Conservation (phyloP, 495 filamentous ascomycete species). For the Xylaria castorea region DNA sequence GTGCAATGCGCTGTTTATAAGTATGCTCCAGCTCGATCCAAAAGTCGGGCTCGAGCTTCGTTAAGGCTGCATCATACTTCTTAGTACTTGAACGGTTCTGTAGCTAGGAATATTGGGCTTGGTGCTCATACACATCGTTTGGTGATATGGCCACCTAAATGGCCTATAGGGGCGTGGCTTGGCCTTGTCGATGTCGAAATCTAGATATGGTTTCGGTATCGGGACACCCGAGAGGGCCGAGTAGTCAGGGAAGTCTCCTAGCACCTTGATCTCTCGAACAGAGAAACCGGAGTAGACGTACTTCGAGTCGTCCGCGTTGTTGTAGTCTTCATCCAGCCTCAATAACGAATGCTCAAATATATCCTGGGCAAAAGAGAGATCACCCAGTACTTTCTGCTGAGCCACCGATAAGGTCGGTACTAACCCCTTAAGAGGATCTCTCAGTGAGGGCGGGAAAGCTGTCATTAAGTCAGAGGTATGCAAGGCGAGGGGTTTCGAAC, state of each 20-base stretch:
- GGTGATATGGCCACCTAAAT: slow-evolving; percentile 87
- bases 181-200: slow-evolving; percentile 69
- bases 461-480: slow-evolving; percentile 27
- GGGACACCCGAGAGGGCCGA: slow-evolving; percentile 79
- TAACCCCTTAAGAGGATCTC: slow-evolving; percentile 44
- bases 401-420: slow-evolving; percentile 26
- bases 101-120: neutral
- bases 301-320: slow-evolving; percentile 41
- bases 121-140: slow-evolving; percentile 83
- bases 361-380: slow-evolving; percentile 30
- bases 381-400: slow-evolving; percentile 29
- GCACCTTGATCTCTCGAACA: slow-evolving; percentile 70
- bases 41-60: slow-evolving; percentile 83
- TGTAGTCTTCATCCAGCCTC: slow-evolving; percentile 38
- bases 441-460: slow-evolving; percentile 38
- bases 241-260: slow-evolving; percentile 89
- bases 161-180: slow-evolving; percentile 77
- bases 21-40: slow-evolving; percentile 89
- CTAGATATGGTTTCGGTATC: slow-evolving; percentile 66
- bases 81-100: neutral
- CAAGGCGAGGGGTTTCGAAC: slow-evolving; percentile 31
- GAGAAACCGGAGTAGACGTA: slow-evolving; percentile 59
- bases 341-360: slow-evolving; percentile 32
- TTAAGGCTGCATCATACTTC: slow-evolving; percentile 63
- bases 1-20: slow-evolving; percentile 71